Conservation (phyloP, 2,329 filamentous ascomycete species). For the Calonectria fujianensis region DNA sequence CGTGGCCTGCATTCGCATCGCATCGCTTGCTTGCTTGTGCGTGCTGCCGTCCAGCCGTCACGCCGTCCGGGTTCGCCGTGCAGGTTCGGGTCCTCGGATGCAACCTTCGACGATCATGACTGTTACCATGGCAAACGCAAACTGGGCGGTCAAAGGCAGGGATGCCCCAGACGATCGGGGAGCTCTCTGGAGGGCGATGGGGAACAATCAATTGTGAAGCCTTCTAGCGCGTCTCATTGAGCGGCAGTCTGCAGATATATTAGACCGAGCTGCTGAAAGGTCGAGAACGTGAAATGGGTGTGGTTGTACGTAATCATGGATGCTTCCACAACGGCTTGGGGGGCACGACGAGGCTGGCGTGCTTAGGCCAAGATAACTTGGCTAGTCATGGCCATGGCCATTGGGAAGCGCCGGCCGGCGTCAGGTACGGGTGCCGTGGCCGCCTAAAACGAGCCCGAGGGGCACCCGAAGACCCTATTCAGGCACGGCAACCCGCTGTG, state of each 20-base stretch:
- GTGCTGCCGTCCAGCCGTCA: neutral
- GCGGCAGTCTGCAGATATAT: constrained; percentile 23
- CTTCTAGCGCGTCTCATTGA: constrained; percentile 21
- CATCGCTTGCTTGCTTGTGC: neutral
- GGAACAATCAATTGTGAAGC: constrained; percentile 24
- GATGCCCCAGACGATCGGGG: constrained; percentile 13
- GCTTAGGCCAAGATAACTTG: neutral
- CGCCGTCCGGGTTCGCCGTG: neutral
- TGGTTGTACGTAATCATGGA: constrained; percentile 26
- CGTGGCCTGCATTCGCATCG: neutral
- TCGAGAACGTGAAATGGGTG: constrained; percentile 8
- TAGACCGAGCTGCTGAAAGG: neutral
- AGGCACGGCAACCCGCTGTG: constrained; percentile 37
- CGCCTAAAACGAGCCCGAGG: constrained; percentile 34
- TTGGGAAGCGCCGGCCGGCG: constrained; percentile 8
- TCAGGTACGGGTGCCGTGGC: constrained; percentile 29
- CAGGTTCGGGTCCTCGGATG: constrained; percentile 26
- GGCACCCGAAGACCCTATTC: constrained; percentile 18
- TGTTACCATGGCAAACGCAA: constrained; percentile 15
- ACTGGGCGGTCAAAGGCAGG: constrained; percentile 20
- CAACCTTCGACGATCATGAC: constrained; percentile 14
- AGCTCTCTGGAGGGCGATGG: neutral
- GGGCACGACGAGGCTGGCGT: neutral
- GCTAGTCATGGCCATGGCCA: constrained; percentile 2
- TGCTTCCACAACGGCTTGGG: neutral